phyloP scores from a whole-genome alignment of 163 green algal genomes.

The Scenedesmus sp. region DNA sequence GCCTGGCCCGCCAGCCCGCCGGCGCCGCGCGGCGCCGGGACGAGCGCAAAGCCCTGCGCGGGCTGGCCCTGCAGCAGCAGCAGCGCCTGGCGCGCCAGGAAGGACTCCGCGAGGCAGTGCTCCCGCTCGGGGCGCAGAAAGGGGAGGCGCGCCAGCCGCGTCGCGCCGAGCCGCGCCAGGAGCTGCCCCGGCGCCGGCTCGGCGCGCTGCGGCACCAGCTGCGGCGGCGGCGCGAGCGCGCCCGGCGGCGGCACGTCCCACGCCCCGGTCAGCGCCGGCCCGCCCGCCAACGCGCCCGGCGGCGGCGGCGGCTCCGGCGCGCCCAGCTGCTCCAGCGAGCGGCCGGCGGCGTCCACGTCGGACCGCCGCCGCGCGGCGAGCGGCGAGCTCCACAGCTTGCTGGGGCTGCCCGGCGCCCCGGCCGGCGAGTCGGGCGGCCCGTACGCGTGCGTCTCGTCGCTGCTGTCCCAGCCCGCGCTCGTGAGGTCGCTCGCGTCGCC shows the following conservation, averaged over 20 bases:
- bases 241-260: too few relatives aligned
- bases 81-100: slow-evolving; percentile 25
- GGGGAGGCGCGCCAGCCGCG: not conserved
- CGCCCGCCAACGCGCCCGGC: too few relatives aligned
- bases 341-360: too few relatives aligned
- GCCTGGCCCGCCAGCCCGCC: not conserved
- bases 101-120: slow-evolving; percentile 19
- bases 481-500: too few relatives aligned
- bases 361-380: too few relatives aligned
- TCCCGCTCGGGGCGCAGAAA: not conserved
- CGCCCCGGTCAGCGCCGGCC: not conserved
- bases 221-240: not conserved
- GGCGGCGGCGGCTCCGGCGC: too few relatives aligned
- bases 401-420: too few relatives aligned
- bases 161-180: not conserved
- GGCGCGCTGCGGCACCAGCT: slow-evolving; percentile 18
- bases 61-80: slow-evolving; percentile 24
- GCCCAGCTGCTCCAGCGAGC: too few relatives aligned
- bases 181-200: slow-evolving; percentile 11
- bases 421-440: too few relatives aligned
- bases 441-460: too few relatives aligned
- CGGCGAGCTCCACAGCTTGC: too few relatives aligned
- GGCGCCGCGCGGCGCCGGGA: not conserved
- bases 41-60: slow-evolving; percentile 39
- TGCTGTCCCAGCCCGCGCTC: too few relatives aligned